These are phyloP conservation scores for Gossypium herbaceum DNA, from an alignment of 345 rosid genomes.

Conservation along the genomic window DNA sequence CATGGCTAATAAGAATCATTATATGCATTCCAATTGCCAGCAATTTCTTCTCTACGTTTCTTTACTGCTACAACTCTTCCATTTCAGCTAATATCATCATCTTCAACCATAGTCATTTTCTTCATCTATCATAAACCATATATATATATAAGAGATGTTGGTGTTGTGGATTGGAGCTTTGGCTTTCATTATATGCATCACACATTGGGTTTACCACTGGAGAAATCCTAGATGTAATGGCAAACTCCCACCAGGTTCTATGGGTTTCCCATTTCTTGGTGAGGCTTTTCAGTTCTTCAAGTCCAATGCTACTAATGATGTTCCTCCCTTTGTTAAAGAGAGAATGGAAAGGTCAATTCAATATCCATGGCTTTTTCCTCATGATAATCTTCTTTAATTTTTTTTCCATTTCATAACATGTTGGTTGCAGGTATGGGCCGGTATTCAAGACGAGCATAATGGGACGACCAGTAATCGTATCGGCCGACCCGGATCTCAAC, in stretches of 20 bases:
- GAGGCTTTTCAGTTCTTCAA: too few relatives aligned
- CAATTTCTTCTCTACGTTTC: constrained; percentile 44
- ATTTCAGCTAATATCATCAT: constrained; percentile 21
- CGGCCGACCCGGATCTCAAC: too few relatives aligned
- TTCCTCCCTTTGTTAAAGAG: too few relatives aligned
- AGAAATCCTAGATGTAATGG: constrained; percentile 28
- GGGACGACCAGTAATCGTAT: too few relatives aligned
- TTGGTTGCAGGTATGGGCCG: too few relatives aligned
- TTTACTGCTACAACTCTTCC: not conserved
- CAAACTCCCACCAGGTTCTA: constrained; percentile 29
- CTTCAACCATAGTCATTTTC: not conserved
- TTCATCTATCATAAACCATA: not conserved
- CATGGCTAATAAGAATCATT: constrained; percentile 33
- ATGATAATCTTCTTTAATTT: too few relatives aligned
- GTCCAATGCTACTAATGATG: too few relatives aligned
- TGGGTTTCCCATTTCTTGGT: too few relatives aligned
- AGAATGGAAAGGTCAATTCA: too few relatives aligned
- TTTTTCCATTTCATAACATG: too few relatives aligned
- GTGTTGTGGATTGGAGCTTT: constrained; percentile 43
- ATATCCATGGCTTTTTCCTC: too few relatives aligned
- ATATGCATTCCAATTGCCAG: constrained; percentile 28
- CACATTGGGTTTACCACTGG: constrained; percentile 49
- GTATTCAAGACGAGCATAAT: too few relatives aligned
- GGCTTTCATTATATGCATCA: constrained; percentile 35
- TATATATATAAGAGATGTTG: constrained; percentile 36